Conservation (phyloP, 2,329 filamentous ascomycete genomes). For the Hymenoscyphus occultus region DNA sequence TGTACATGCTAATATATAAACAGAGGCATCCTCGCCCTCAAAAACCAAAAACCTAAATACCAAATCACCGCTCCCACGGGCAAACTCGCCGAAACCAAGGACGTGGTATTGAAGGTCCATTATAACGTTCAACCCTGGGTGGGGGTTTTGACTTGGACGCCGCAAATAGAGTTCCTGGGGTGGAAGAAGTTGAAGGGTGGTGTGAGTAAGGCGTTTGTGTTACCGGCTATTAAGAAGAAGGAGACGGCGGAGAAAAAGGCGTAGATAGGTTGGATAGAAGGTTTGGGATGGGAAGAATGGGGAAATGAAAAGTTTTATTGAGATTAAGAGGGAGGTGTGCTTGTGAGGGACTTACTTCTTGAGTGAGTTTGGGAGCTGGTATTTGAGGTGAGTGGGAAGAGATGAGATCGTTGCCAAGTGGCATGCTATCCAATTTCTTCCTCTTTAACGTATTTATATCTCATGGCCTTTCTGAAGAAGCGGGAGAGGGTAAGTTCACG, state of each 20-base stretch:
- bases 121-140: conserved; percentile 99
- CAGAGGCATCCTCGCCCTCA: conserved; percentile 71
- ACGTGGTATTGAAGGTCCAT: conserved; percentile 77
- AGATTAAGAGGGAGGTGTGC: neutral
- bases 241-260: conserved; percentile 28
- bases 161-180: conserved; percentile 48
- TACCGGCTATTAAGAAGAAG: conserved; percentile 66
- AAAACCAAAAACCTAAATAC: conserved; percentile 91
- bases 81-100: conserved; percentile 67
- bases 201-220: conserved; percentile 59
- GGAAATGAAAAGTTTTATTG: neutral
- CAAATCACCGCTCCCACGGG: conserved; percentile 89
- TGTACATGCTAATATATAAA: conserved; percentile 13
- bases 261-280: neutral
- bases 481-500: too few relatives aligned
- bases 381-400: neutral
- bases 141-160: conserved; percentile 79
- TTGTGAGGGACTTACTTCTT: neutral
- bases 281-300: neutral
- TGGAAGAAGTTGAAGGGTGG: conserved; percentile 67
- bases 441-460: too few relatives aligned
- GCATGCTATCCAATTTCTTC: neutral
- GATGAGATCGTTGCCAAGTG: neutral
- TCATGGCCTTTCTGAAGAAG: too few relatives aligned
- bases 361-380: too few relatives aligned